Base-by-base conservation (phyloP, 306 rosid species). In the Erythrophleum fordii region DNA sequence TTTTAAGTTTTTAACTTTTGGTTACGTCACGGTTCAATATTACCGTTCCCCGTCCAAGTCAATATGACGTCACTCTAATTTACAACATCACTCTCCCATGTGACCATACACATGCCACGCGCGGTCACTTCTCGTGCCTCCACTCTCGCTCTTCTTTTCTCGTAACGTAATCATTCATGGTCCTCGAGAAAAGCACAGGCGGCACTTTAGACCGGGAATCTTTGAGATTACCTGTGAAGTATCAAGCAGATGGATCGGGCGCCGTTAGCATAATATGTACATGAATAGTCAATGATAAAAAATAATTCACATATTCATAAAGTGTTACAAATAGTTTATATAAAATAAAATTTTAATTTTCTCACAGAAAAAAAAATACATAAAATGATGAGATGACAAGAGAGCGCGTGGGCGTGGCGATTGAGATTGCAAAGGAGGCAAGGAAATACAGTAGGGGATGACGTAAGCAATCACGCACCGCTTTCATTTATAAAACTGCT, bases 21-120 rank as follows among this genome's bases (percentile, higher is more conserved):
- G 83, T 79, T 82, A 90, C 95, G 89, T 92, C 97, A 92, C 62
- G 65, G 78, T 80, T 80, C 48, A 79, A 87, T 84, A 82, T 85
- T 58, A 83, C 91, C 72, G 87, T 79, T 81, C 86, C 53, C 82
- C 92, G 87, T 91, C 93, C 4, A 84, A 86, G 87, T 86, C 92
- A 68, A 83, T 76, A 8, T 86, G 91, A 90, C 84, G 87, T 83
- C 85, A 86, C n/a, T 1, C 2, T 22, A 61, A 70, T 81, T 86
- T 58, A 80, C 85, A 11, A 81, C 52, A 17, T 29, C 59, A 17
- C 9, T 62, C n/a, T 69, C 81, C 92, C 95, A 90, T 84, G 96
- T 90, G 91, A 85, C 71, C 66, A 8, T 17, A 3, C 26, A 3
- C 17, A 14, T 7, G 29, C 53, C 85, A 83, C 89, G 83, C 89